phyloP scores from a whole-genome alignment of 2,329 filamentous ascomycete genomes.

The Xylaria sp. region DNA sequence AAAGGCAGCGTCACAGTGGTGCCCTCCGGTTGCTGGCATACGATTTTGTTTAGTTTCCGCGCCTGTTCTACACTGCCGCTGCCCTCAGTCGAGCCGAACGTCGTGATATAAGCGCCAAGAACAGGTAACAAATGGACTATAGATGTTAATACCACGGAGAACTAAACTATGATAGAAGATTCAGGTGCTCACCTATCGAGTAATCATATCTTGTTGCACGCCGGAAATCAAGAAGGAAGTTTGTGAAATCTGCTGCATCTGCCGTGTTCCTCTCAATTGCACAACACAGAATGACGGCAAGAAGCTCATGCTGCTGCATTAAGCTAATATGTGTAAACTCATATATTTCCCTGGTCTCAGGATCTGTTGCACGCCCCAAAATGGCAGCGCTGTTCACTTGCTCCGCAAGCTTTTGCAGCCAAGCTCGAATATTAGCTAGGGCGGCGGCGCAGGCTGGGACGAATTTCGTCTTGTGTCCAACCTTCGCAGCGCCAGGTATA shows the following conservation, averaged over 20 bases:
- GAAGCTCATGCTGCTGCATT: slow-evolving; percentile 87
- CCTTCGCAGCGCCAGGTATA: slow-evolving; percentile 57
- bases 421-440: slow-evolving; percentile 80
- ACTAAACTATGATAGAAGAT: not conserved
- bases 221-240: slow-evolving; percentile 75
- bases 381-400: slow-evolving; percentile 80
- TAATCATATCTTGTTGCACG: slow-evolving; percentile 79
- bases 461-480: slow-evolving; percentile 66
- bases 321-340: slow-evolving; percentile 84
- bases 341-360: slow-evolving; percentile 78
- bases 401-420: slow-evolving; percentile 80
- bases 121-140: slow-evolving; percentile 85
- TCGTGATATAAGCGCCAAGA: slow-evolving; percentile 78
- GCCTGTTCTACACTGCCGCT: slow-evolving; percentile 74
- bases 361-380: slow-evolving; percentile 69
- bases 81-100: slow-evolving; percentile 82
- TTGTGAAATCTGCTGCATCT: slow-evolving; percentile 76
- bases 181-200: slow-evolving; percentile 39
- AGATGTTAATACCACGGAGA: slow-evolving; percentile 35
- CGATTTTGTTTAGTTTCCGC: slow-evolving; percentile 73
- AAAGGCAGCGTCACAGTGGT: slow-evolving; percentile 77
- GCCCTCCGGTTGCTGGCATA: slow-evolving; percentile 75
- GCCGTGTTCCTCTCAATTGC: slow-evolving; percentile 81
- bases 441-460: slow-evolving; percentile 78
- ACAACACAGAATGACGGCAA: slow-evolving; percentile 82